Conservation (phyloP, 352 stramenopile species). For the Phytophthora niederhauseri region DNA sequence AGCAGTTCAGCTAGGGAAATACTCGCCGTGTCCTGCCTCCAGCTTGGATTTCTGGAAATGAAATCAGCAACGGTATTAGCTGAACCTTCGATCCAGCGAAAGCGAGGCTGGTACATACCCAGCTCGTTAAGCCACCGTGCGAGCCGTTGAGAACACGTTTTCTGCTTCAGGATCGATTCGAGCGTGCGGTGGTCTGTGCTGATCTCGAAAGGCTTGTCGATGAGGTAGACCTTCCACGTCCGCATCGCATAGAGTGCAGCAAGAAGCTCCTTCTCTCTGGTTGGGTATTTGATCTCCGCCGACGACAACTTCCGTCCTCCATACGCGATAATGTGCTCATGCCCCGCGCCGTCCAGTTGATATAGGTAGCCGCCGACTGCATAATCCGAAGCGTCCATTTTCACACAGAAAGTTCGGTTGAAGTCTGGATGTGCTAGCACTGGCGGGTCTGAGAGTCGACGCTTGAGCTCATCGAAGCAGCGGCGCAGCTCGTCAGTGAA, state of each 20-base stretch:
- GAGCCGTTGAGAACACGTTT: slow-evolving; percentile 8
- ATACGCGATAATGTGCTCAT: not conserved
- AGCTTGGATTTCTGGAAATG: not conserved
- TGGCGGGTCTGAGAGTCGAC: no score
- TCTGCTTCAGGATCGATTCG: slow-evolving; percentile 10
- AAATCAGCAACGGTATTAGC: slow-evolving; percentile 2
- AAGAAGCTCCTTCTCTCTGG: not conserved
- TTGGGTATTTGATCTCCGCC: not conserved
- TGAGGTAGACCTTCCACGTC: slow-evolving; percentile 7
- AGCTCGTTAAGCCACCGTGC: slow-evolving; percentile 13
- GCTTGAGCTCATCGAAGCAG: no score
- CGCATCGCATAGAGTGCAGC: slow-evolving; percentile 2
- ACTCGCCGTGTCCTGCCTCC: not conserved
- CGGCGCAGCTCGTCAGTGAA: no score
- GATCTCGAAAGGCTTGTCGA: slow-evolving; percentile 24
- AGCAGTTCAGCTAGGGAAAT: slow-evolving; percentile 6
- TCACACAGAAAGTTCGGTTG: not conserved
- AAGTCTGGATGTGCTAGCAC: slow-evolving; percentile 1
- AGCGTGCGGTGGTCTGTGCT: slow-evolving; percentile 26
- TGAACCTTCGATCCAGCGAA: slow-evolving; percentile 4
- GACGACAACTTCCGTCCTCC: not conserved
- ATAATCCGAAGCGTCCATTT: slow-evolving; percentile 7
- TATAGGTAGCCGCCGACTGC: not conserved
- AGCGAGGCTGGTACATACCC: slow-evolving; percentile 5
- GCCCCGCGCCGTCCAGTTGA: not conserved